Conservation (phyloP, 768 basidiomycete species). For the Mycena floridula region DNA sequence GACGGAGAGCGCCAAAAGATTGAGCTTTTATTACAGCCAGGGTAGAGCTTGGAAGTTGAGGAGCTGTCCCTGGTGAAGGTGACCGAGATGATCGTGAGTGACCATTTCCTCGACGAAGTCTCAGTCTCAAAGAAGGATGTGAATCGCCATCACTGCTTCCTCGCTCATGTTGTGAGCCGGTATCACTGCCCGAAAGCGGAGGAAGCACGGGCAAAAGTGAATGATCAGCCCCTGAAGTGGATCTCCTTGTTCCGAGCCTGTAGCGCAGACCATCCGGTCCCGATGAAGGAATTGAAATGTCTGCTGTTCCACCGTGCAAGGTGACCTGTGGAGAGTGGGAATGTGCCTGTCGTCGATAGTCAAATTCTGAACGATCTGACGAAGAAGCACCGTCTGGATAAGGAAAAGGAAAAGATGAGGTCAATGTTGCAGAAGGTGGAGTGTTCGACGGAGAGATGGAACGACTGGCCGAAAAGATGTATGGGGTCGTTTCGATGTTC, state of each 20-base stretch:
- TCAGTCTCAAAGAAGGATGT: conserved; percentile 33
- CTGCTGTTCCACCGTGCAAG: conserved; percentile 68
- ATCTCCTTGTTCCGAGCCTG: conserved; percentile 43
- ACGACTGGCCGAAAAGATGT: conserved; percentile 60
- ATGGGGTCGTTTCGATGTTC: conserved; percentile 47
- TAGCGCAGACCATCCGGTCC: conserved; percentile 59
- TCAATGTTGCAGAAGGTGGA: conserved; percentile 56
- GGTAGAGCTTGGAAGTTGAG: conserved; percentile 65
- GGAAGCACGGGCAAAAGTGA: conserved; percentile 40
- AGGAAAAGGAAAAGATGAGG: conserved; percentile 61
- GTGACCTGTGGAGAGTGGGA: conserved; percentile 55
- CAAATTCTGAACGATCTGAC: conserved; percentile 59
- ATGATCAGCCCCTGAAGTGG: conserved; percentile 44
- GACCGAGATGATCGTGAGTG: conserved; percentile 45
- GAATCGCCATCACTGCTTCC: conserved; percentile 55
- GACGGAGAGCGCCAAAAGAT: conserved; percentile 78
- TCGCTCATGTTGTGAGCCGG: conserved; percentile 43
- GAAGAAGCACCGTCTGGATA: conserved; percentile 48
- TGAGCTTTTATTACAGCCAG: conserved; percentile 89
- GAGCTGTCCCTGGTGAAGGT: conserved; percentile 34
- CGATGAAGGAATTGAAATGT: conserved; percentile 57
- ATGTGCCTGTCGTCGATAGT: conserved; percentile 55
- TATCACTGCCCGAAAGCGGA: conserved; percentile 45
- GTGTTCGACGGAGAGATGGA: conserved; percentile 68
- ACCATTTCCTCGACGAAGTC: conserved; percentile 39